Conservation (phyloP, 2,329 filamentous ascomycete species). For the Penicillium oxalicum region DNA sequence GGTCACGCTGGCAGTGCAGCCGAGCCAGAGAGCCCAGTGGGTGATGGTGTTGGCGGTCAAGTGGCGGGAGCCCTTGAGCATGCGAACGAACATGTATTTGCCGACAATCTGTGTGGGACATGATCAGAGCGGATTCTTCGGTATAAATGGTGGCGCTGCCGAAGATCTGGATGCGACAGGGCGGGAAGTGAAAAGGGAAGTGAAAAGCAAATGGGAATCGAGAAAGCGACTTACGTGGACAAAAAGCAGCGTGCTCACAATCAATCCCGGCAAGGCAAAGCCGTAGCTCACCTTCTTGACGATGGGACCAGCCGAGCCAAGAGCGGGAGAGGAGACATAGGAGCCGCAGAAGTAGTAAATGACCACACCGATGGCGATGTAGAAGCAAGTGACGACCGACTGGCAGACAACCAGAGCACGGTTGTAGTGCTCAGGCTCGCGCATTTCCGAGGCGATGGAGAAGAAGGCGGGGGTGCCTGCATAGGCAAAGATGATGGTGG, state of each 20-base stretch:
- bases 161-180: too few species aligned
- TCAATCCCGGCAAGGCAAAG: conserved; percentile 29
- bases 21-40: conserved; percentile 23
- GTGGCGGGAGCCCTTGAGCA: conserved; percentile 20
- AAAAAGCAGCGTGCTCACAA: conserved; percentile 23
- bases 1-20: conserved; percentile 16
- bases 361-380: conserved; percentile 36
- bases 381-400: conserved; percentile 28
- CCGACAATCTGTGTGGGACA: conserved; percentile 11
- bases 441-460: conserved; percentile 38
- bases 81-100: conserved; percentile 21
- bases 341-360: conserved; percentile 46
- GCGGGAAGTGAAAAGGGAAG: too few species aligned
- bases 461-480: conserved; percentile 31
- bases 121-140: neutral
- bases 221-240: conserved; percentile 18
- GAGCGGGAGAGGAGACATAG: conserved; percentile 43
- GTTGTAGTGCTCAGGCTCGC: conserved; percentile 28
- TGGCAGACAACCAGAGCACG: conserved; percentile 32
- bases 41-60: conserved; percentile 16
- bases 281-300: conserved; percentile 44
- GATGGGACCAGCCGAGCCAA: conserved; percentile 41
- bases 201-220: neutral
- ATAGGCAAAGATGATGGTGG: conserved; percentile 27
- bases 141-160: too few species aligned